Evolutionary conservation across 306 rosid genomes (phyloP).

Genomic region (Vigna angularis): DNA sequence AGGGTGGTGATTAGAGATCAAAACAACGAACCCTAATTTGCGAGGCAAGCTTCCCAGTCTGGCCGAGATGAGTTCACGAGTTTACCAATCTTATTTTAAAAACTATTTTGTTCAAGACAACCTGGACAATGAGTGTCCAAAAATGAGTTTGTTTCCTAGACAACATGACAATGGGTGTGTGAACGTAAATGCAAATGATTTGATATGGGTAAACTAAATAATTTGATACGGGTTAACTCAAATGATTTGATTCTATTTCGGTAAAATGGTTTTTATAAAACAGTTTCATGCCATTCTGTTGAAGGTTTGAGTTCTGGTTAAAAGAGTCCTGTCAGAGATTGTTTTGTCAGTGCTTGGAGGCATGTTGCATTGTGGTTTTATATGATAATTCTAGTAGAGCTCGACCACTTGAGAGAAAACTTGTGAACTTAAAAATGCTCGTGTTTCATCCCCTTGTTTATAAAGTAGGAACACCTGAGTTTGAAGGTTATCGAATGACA

Average conservation of each 20-base stretch:
- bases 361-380: conserved; percentile 47
- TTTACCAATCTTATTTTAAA: no score
- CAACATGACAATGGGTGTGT: no score
- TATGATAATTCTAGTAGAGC: conserved; percentile 38
- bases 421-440: conserved; percentile 42
- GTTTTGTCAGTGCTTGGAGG: conserved; percentile 30
- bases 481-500: conserved; percentile 53
- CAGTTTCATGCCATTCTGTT: conserved; percentile 21
- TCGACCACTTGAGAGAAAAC: conserved; percentile 48
- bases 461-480: conserved; percentile 28
- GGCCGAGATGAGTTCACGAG: no score
- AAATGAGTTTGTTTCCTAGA: no score
- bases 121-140: no score
- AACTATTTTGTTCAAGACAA: no score
- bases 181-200: no score
- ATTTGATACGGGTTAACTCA: no score
- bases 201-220: no score
- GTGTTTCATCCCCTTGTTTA: conserved; percentile 30
- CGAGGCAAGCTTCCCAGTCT: no score
- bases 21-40: no score
- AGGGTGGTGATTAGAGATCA: no score
- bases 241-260: conserved; percentile 34
- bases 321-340: conserved; percentile 55
- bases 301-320: conserved; percentile 45
- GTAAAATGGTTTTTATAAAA: conserved; percentile 16